Percentiles rank a stretch among this genome's conserved stretches.
These are phyloP conservation scores for Russula compacta DNA, from an alignment of 768 basidiomycete genomes.

Conservation along the genomic window DNA sequence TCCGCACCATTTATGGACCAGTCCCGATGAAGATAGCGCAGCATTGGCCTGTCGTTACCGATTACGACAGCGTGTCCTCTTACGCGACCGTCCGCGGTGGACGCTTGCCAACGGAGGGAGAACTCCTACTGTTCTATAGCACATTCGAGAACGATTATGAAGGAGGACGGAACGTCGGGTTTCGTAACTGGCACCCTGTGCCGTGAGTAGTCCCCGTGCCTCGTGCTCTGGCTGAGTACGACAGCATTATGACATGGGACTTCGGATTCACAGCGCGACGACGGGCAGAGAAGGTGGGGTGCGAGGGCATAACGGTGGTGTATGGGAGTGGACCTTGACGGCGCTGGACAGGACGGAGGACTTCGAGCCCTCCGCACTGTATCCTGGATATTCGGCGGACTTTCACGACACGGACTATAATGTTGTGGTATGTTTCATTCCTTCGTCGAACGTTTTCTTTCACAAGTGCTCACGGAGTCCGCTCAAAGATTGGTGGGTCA, in stretches of 20 bases:
- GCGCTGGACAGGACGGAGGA: conserved; percentile 62
- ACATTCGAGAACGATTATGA: conserved; percentile 66
- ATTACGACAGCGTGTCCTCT: conserved; percentile 65
- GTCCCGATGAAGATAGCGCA: conserved; percentile 66
- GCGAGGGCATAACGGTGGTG: conserved; percentile 82
- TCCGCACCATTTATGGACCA: conserved; percentile 84
- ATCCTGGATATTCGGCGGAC: conserved; percentile 87
- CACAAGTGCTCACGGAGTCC: conserved; percentile 9
- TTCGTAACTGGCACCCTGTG: conserved; percentile 88
- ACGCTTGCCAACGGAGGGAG: conserved; percentile 83
- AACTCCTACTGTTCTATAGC: conserved; percentile 72
- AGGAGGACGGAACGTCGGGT: conserved; percentile 75
- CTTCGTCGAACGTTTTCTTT: neutral
- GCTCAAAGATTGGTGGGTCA: conserved; percentile 73
- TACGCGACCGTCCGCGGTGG: conserved; percentile 89
- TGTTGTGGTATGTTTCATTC: conserved; percentile 60
- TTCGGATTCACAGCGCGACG: conserved; percentile 44
- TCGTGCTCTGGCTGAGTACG: neutral
- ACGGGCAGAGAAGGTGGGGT: conserved; percentile 46
- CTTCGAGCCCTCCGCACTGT: conserved; percentile 64
- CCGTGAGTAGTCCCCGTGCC: conserved; percentile 47
- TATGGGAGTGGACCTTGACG: conserved; percentile 98
- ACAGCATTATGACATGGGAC: conserved; percentile 1
- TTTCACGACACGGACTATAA: conserved; percentile 86
- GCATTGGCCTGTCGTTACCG: conserved; percentile 81